phyloP scores from a whole-genome alignment of 148 eudicot species.

The Vaccinium macrocarpon region DNA sequence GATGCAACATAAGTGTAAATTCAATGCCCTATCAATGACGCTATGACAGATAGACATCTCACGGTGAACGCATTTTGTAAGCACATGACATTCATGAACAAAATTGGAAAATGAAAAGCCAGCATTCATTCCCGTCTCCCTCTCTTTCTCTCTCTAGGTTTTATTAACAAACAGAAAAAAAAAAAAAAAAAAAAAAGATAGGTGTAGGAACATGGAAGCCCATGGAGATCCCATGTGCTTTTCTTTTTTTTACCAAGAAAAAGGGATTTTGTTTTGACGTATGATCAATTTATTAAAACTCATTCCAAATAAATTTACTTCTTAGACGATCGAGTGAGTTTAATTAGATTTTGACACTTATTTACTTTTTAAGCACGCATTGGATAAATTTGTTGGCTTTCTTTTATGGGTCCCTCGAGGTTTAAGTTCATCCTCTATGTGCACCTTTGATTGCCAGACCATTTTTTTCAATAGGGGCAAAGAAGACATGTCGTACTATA shows the following conservation, averaged over 20 bases:
- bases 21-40: constrained; percentile 1
- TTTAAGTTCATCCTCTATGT: too few species aligned
- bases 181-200: too few species aligned
- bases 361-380: background rate
- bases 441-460: too few species aligned
- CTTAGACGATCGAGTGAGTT: background rate
- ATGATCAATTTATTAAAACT: background rate
- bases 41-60: constrained; percentile 9
- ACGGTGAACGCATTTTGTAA: background rate
- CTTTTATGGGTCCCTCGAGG: background rate
- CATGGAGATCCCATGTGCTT: background rate
- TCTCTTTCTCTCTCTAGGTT: background rate
- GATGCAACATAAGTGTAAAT: background rate
- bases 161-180: background rate
- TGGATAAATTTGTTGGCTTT: background rate
- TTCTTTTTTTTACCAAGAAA: background rate
- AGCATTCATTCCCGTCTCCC: background rate
- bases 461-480: too few species aligned
- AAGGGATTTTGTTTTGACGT: background rate
- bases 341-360: background rate
- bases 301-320: background rate
- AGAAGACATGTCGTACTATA: too few species aligned
- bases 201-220: background rate
- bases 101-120: background rate
- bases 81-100: background rate